Evolutionary conservation across 305 asterid species (phyloP), one percentile per base, ranked within the genome.

Genomic region (Fraxinus floribunda): DNA sequence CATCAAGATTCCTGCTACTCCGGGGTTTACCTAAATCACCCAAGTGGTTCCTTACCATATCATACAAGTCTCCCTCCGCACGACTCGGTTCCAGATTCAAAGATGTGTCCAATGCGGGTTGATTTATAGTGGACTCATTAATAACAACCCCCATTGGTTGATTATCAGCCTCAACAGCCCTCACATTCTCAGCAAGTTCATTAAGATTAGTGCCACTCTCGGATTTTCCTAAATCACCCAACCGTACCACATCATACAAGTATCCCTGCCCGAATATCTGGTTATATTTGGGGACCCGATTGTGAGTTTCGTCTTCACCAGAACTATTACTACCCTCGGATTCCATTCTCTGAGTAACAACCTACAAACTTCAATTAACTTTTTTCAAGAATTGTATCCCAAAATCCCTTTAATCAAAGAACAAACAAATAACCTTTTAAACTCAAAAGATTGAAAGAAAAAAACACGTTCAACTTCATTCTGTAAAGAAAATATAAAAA

Each of bases 1-100:
- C 98, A 84, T 95, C 97, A 74, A 95, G 93, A 88, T 94, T 91
- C 98, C 91, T 92, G 77, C 93, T 92, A 76, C 90, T 86, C 1
- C 92, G 87, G 68, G 97, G 97, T 82, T 92, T 94, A 79, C 92
- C 95, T 46, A 91, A 81, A 89, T 91, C 97, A 79, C 95, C 92
- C 77, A 95, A 90, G 70, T 60, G 7, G 4, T 20, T 18, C 79
- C 92, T 97, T 75, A 95, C 97, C 88, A 93, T 97, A 82, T 95
- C 98, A 84, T 93, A 95, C 49, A 95, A 24, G 9, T 98, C 30
- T 95, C 93, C 88, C 81, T 80, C 32, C 87, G 83, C 71, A 87
- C 82, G 52, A 89, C 89, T 82, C 4, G 91, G 82, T 75, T 90
- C 90, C 10, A 79, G 86, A 87, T 91, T 84, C 84, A 87, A 78